Evolutionary conservation across 192 early-diverging fungal species (phyloP), one percentile per base, ranked within the genome.

Genomic region (Powellomyces hirtus): DNA sequence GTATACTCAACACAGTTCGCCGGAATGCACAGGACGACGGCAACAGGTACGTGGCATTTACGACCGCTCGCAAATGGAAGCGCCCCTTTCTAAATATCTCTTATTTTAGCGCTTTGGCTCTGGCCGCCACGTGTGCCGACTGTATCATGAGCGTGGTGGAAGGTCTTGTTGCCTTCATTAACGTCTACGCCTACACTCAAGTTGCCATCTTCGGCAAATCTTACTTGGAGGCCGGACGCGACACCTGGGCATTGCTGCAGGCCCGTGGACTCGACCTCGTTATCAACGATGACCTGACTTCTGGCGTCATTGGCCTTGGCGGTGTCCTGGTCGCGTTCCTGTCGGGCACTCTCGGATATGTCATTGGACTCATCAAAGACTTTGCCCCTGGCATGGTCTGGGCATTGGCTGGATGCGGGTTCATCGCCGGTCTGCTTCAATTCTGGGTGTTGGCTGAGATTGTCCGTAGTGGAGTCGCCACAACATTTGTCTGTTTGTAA

Each of bases 401-500:
- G 53, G 5, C 31, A 3, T 27, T 56, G 4, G 53, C 26, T 3
- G 53, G 22, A 16, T 4, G 63, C 20, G 84, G 84, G 61, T 89
- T 96, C 50, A 76, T 98, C 31, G 74, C 94, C 45, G 95, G 92
- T 14, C 74, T 84, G 31, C 82, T 86, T 55, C 86, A 93, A 84
- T 94, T 97, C 68, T 86, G 80, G 51, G 77, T 91, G 22, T 73
- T 94, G 36, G 80, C 86, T 30, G 88, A 86, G 56, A 90, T 91
- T 42, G 87, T 98, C 29, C 82, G 89, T 36, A 89, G 88, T 58
- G 94, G 92, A 26, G 87, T 90, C 1, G 83, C 91, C 0, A 92
- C 95, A 5, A 94, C 95, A 0, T 97, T 94, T 83, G 95, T 98
- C 3, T 96, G 94, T 64, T 64, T 98, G 61, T 63, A 29, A 63